These are phyloP conservation scores for Crithidia bombi DNA, from an alignment of 208 protist species.

Conservation along the genomic window DNA sequence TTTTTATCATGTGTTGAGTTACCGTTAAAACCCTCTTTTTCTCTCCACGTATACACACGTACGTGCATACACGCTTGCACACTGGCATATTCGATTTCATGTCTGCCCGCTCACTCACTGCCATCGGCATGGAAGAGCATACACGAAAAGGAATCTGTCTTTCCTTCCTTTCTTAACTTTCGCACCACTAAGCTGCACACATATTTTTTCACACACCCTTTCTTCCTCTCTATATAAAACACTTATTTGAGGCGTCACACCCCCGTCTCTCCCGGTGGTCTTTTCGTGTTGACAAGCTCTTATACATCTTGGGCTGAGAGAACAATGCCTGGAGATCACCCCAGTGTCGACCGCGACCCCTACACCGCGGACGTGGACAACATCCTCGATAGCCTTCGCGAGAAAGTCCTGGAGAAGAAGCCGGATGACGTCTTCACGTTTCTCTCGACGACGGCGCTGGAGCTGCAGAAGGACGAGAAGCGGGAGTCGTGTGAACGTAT, in stretches of 20 bases:
- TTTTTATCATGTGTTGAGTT: neutral
- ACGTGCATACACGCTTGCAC: neutral
- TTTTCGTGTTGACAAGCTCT: conserved; percentile 14
- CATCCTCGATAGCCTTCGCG: conserved; percentile 73
- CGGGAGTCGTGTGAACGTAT: conserved; percentile 51
- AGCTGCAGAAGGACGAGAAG: conserved; percentile 30
- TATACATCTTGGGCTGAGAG: neutral
- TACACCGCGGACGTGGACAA: conserved; percentile 62
- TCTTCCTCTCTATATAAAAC: neutral
- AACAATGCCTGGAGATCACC: conserved; percentile 23
- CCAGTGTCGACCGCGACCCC: conserved; percentile 22
- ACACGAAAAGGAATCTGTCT: conserved; percentile 9
- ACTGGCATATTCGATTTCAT: neutral
- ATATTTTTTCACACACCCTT: conserved; percentile 19
- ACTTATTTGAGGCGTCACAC: too few species aligned
- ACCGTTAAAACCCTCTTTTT: neutral
- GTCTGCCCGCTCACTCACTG: neutral
- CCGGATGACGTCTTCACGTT: conserved; percentile 69
- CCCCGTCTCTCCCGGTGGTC: neutral
- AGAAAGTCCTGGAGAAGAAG: conserved; percentile 48
- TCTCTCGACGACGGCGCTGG: conserved; percentile 41
- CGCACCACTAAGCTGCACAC: too few species aligned
- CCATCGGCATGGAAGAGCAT: neutral
- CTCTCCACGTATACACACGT: too few species aligned
- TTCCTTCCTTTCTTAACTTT: conserved; percentile 16